phyloP scores from a whole-genome alignment of 2,329 filamentous ascomycete species.

The Pseudophaeomoniella oleicola region DNA sequence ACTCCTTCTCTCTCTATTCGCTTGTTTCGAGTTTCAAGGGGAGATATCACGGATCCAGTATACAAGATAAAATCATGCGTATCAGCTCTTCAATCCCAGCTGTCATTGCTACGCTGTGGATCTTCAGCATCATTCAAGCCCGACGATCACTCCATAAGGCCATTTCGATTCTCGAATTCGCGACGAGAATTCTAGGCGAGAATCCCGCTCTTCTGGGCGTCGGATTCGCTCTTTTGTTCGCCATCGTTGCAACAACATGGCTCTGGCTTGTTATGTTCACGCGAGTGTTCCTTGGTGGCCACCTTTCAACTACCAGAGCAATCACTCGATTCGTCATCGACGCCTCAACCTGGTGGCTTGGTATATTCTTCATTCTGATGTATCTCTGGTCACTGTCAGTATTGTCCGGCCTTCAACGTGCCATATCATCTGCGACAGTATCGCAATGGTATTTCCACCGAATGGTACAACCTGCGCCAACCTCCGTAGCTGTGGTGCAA shows the following conservation, averaged over 20 bases:
- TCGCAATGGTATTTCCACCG: slow-evolving; percentile 99
- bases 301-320: slow-evolving; percentile 40
- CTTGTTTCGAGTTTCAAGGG: slow-evolving; percentile 82
- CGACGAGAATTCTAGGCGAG: slow-evolving; percentile 70
- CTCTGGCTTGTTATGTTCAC: slow-evolving; percentile 95
- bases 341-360: slow-evolving; percentile 85
- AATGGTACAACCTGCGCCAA: slow-evolving; percentile 60
- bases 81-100: slow-evolving; percentile 70
- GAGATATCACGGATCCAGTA: slow-evolving; percentile 52
- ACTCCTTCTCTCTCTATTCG: slow-evolving; percentile 83
- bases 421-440: slow-evolving; percentile 85
- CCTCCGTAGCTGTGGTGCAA: slow-evolving; percentile 65
- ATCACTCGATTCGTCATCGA: slow-evolving; percentile 65
- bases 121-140: slow-evolving; percentile 68
- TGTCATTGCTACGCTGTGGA: slow-evolving; percentile 59
- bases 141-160: slow-evolving; percentile 70
- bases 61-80: slow-evolving; percentile 84
- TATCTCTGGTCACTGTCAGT: slow-evolving; percentile 91
- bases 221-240: slow-evolving; percentile 62
- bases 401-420: slow-evolving; percentile 74
- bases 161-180: slow-evolving; percentile 81
- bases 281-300: slow-evolving; percentile 83
- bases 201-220: slow-evolving; percentile 71
- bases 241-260: slow-evolving; percentile 86
- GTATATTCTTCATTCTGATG: slow-evolving; percentile 79